A percentile compares a stretch with the other conserved stretches of the same genome.
Conservation (phyloP, 345 rosid species). For the Hibiscus trionum region DNA sequence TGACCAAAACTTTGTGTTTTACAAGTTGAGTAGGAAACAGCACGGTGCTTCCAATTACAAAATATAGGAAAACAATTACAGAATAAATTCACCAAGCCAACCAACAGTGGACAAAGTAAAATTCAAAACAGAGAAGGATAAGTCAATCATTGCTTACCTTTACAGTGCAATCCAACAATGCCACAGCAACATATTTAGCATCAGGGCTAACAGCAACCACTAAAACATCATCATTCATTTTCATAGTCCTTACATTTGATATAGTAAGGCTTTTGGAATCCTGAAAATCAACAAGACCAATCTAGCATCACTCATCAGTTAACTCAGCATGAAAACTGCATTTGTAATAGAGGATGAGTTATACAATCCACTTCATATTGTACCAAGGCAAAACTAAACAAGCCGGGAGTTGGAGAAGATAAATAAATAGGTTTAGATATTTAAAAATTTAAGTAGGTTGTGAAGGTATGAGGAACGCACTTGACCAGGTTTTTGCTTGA, state of each 20-base stretch:
- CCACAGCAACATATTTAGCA: constrained; percentile 84
- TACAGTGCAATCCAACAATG: constrained; percentile 87
- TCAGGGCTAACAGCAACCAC: constrained; percentile 86
- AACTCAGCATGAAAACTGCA: not conserved
- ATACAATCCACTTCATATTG: not conserved
- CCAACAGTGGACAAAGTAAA: not conserved
- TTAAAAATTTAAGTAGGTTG: not conserved
- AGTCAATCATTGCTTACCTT: constrained; percentile 41
- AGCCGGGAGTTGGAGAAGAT: not conserved
- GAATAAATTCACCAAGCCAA: not conserved
- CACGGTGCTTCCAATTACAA: not conserved
- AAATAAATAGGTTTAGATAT: not conserved
- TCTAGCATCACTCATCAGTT: not conserved
- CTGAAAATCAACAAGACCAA: constrained; percentile 38
- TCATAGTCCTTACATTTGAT: constrained; percentile 62
- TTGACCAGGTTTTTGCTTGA: constrained; percentile 58
- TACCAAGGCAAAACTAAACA: not conserved
- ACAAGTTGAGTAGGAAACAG: not conserved
- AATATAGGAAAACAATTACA: not conserved
- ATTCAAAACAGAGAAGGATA: not conserved
- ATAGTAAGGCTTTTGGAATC: constrained; percentile 53
- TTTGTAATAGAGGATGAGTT: not conserved
- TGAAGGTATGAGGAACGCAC: constrained; percentile 26
- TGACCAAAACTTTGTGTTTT: not conserved
- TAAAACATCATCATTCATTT: constrained; percentile 93